These are phyloP conservation scores for Colletotrichum sp. DNA, from an alignment of 2,329 filamentous ascomycete genomes.

Conservation along the genomic window DNA sequence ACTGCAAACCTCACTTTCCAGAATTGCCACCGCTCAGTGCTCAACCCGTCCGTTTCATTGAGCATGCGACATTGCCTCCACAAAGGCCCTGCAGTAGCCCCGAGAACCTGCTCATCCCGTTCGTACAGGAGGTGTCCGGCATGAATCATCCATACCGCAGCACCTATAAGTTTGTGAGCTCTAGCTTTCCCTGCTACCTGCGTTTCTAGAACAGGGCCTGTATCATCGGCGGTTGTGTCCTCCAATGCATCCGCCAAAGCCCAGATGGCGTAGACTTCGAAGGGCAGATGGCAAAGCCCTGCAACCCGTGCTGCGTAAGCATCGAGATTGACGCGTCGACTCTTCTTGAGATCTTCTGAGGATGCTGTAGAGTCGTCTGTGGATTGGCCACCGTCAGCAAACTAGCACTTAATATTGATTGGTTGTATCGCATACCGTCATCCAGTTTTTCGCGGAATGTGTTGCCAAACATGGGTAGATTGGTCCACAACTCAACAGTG, in stretches of 20 bases:
- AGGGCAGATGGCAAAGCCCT: background rate
- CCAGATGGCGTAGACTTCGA: background rate
- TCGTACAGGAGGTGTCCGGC: background rate
- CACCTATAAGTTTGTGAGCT: background rate
- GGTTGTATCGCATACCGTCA: background rate
- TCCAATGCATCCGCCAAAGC: background rate
- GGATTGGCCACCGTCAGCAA: fast-evolving
- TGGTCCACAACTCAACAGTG: background rate
- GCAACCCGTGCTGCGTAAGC: background rate
- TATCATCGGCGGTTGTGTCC: fast-evolving
- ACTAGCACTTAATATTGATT: fast-evolving
- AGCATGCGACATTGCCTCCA: background rate
- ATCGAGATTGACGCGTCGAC: background rate
- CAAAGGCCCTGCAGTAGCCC: background rate
- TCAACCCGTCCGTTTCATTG: background rate
- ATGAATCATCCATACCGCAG: background rate
- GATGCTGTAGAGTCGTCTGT: background rate
- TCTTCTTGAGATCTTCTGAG: background rate
- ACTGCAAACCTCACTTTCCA: background rate
- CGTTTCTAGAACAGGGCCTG: background rate
- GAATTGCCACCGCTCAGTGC: background rate
- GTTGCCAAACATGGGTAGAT: background rate
- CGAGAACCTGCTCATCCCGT: background rate
- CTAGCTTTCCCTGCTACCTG: fast-evolving
- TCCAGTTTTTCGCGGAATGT: background rate